Base-by-base conservation (phyloP, 352 stramenopile species). In the Phytopythium aichiense region DNA sequence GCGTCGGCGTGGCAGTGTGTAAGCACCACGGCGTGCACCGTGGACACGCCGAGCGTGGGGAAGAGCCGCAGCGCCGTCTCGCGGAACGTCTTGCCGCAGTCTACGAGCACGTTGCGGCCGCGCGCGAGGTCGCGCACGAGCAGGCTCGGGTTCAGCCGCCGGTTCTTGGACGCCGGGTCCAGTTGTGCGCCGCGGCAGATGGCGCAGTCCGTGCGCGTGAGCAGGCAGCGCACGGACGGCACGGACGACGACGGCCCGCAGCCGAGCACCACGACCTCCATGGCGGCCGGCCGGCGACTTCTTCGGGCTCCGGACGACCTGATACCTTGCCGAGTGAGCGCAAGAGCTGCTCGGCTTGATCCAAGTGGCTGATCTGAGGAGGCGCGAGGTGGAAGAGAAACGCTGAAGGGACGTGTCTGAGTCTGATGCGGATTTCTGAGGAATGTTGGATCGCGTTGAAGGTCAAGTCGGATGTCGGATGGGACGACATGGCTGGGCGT, bases 61-160 rank as follows among this genome's bases (percentile, higher is more conserved):
- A 94, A 90, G 37, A 83, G 72, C 9, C 86, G 69, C 46, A 95
- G 69, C 45, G 87, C 75, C 9, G 78, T 66, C 58, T 94, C 81
- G n/a, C 85, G 81, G 65, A 96, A 96, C 22, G 88, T 96, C 63
- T 96, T 96, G 59, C 88, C 88, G 65, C 82, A 93, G 68, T 96
- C 88, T 38, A 96, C 81, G 49, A 95, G 80, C 22, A 95, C 72
- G 59, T 92, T 90, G 22, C 60, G 62, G 55, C 72, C 54, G 4
- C 23, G 60, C 11, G 56, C 61, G 15, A 77, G 55, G 66, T 87
- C 74, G 31, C 80, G 83, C 40, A 95, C 75, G 35, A 95, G 77
- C 56, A 95, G 61, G 64, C 81, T 91, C 49, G 87, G 87, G 52
- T 94, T 95, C 38, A 89, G 61, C 23, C 87, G 84, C 37, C 84